These are phyloP conservation scores for Lactarius akahatsu DNA, from an alignment of 768 basidiomycete species.

Conservation along the genomic window DNA sequence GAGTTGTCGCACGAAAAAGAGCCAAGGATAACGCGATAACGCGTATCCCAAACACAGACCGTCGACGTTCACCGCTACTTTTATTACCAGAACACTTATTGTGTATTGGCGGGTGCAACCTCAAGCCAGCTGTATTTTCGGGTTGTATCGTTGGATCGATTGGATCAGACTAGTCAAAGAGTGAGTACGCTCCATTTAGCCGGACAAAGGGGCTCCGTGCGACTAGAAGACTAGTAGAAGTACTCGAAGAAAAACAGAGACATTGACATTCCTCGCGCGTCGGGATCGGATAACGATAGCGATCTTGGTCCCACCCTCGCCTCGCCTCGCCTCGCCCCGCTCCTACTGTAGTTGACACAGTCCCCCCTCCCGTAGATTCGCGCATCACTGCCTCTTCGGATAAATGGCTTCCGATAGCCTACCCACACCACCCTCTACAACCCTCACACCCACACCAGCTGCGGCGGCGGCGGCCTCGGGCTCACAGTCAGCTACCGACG, in stretches of 20 bases:
- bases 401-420: constrained; percentile 21
- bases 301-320: background rate
- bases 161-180: constrained; percentile 3
- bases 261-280: background rate
- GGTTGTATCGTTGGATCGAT: background rate
- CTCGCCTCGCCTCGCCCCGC: background rate
- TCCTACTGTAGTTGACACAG: background rate
- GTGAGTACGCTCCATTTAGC: constrained; percentile 1
- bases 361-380: background rate
- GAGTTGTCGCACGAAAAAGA: background rate
- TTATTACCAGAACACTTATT: background rate
- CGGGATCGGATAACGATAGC: background rate
- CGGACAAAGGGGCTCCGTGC: background rate
- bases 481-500: constrained; percentile 10
- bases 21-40: background rate
- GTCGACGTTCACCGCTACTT: background rate
- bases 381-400: background rate
- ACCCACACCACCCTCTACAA: constrained; percentile 20
- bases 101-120: background rate
- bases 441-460: constrained; percentile 4
- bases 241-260: background rate
- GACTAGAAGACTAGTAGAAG: background rate
- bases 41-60: background rate
- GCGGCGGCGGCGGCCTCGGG: constrained; percentile 4
- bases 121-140: background rate